Evolutionary conservation across 1,284 basidiomycete species (phyloP).

Genomic region (Heterobasidion irregulare): DNA sequence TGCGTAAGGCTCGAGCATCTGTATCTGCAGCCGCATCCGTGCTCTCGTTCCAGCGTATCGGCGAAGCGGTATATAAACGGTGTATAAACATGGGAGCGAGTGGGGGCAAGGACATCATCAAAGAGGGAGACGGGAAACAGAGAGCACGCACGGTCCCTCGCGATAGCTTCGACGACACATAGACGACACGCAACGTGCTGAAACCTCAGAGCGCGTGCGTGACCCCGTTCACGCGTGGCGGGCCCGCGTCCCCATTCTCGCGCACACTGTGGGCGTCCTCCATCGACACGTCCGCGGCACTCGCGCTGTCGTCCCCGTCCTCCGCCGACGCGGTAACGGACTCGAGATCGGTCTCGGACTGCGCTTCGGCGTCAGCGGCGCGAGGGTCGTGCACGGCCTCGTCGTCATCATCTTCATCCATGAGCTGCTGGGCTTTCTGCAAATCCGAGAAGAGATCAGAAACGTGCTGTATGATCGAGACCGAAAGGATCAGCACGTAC

Average conservation of each 20-base stretch:
- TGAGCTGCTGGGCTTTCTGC: conserved; percentile 57
- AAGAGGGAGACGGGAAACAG: too few species aligned
- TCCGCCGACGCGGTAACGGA: conserved; percentile 7
- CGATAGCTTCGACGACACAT: too few species aligned
- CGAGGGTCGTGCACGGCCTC: neutral
- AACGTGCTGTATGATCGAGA: conserved; percentile 2
- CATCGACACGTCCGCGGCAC: conserved; percentile 19
- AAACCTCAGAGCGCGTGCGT: neutral
- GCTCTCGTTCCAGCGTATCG: too few species aligned
- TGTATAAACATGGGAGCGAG: too few species aligned
- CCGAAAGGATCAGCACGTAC: conserved; percentile 25
- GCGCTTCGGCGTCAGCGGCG: too few species aligned
- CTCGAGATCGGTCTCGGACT: too few species aligned
- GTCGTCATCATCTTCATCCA: conserved; percentile 65
- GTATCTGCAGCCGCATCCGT: too few species aligned
- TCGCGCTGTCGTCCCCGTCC: conserved; percentile 8
- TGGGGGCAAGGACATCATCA: too few species aligned
- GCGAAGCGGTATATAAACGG: too few species aligned
- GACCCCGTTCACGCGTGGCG: conserved; percentile 19
- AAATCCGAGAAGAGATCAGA: conserved; percentile 5
- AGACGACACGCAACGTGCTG: neutral
- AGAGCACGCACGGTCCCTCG: too few species aligned
- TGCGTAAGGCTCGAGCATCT: too few species aligned
- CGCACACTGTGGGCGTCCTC: conserved; percentile 8
- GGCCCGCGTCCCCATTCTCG: conserved; percentile 1